These are phyloP conservation scores for Crithidia thermophila DNA, from an alignment of 208 protist species.

Conservation along the genomic window DNA sequence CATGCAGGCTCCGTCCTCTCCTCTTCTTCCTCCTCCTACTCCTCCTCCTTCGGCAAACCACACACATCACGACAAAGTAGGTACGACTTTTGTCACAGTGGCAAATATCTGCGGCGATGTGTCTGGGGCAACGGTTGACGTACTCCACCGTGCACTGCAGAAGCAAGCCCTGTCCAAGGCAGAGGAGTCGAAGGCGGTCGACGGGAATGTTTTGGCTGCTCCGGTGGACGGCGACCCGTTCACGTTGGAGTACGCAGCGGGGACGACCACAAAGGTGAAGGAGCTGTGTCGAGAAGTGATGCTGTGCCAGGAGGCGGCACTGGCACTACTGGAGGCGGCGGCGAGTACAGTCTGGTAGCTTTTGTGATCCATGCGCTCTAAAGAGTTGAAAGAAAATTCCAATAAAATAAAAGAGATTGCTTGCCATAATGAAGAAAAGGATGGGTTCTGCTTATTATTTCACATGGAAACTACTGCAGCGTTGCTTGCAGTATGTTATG, in stretches of 20 bases:
- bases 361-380: background rate
- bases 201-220: background rate
- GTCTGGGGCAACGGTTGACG: background rate
- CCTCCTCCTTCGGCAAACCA: too few relatives aligned
- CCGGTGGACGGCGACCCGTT: constrained; percentile 2
- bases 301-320: constrained; percentile 23
- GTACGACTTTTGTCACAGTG: constrained; percentile 16
- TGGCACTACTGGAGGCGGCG: constrained; percentile 20
- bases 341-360: background rate
- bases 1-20: background rate
- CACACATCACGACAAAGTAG: too few relatives aligned
- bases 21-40: too few relatives aligned
- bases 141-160: constrained; percentile 14
- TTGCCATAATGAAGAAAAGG: too few relatives aligned
- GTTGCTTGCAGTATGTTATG: too few relatives aligned
- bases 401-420: background rate
- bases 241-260: constrained; percentile 15
- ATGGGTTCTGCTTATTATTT: too few relatives aligned
- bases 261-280: constrained; percentile 1
- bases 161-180: constrained; percentile 6
- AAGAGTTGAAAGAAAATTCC: background rate
- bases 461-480: too few relatives aligned
- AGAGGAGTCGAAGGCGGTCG: background rate
- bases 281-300: constrained; percentile 19
- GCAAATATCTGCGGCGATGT: constrained; percentile 26